Evolutionary conservation across 306 rosid species (phyloP), one percentile per base, ranked within the genome.

Genomic region (Luffa aegyptiaca): DNA sequence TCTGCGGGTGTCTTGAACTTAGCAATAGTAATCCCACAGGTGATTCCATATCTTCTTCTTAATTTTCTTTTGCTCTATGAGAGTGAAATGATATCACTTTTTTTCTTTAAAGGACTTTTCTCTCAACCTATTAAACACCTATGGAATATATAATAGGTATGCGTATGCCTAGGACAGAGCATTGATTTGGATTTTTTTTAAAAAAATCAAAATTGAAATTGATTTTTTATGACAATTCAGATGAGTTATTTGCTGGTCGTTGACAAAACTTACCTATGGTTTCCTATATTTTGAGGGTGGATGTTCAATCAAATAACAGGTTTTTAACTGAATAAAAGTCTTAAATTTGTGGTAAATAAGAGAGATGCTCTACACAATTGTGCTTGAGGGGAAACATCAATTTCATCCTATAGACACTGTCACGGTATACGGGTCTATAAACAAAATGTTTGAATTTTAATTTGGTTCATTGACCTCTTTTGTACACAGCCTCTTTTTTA

Each of bases 1-100:
- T 95, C 99, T 63, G 89, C 88, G 96, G 99, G 97, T 84, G 91
- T 95, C 74, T 88, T 95, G 82, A 95, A 93, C 88, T 90, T 93
- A 81, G 96, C 97, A 82, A 87, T 91, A 73, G 97, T 93, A 65
- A 49, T 95, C 85, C 97, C 97, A 26, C 98, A 91, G 97, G 99
- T 95, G 90, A 79, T 16, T 52, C 35, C 59, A 49, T 78, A 21
- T 63, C 10, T 78, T 33, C 18, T 44, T 17, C 59, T 42, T 20
- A 58, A 57, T 20, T 39, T n/a, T 77, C 41, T 77, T 77, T 58
- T 21, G 55, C 37, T 58, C 11, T 39, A 8, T 16, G 69, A 44
- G 55, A 26, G 56, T n/a, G 21, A 57, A 77, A n/a, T 37, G 80
- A 55, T 18, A 37, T 77, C 14, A 77, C 41, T 42, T 39, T 39